Conservation (phyloP, 805 yeast genomes). For the Lachancea sp. region DNA sequence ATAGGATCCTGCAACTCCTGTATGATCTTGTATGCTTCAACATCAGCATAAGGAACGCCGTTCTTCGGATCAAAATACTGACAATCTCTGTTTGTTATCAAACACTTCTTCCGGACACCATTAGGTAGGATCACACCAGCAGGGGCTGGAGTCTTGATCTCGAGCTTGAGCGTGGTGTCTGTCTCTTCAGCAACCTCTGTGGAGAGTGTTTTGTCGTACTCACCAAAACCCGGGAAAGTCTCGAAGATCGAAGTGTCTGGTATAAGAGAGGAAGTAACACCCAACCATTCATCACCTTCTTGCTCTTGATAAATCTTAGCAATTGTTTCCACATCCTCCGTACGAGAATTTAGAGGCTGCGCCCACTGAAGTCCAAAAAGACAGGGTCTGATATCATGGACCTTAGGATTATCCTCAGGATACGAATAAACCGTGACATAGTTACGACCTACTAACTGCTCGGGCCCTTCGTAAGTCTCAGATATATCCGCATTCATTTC, state of each 20-base stretch:
- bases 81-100: slow-evolving; percentile 62
- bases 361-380: slow-evolving; percentile 59
- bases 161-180: slow-evolving; percentile 42
- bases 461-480: slow-evolving; percentile 57
- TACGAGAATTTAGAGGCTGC: slow-evolving; percentile 46
- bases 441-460: slow-evolving; percentile 52
- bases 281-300: slow-evolving; percentile 19
- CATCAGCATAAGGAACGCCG: slow-evolving; percentile 80
- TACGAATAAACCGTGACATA: slow-evolving; percentile 45
- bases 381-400: slow-evolving; percentile 15
- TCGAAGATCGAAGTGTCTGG: slow-evolving; percentile 36
- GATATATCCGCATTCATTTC: not conserved
- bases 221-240: slow-evolving; percentile 54
- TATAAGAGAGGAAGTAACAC: slow-evolving; percentile 39
- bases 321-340: slow-evolving; percentile 49
- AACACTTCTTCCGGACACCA: slow-evolving; percentile 61
- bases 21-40: slow-evolving; percentile 69
- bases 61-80: slow-evolving; percentile 81
- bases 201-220: slow-evolving; percentile 37
- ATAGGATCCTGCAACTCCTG: slow-evolving; percentile 52
- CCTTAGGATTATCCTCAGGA: slow-evolving; percentile 13
- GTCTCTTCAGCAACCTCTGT: slow-evolving; percentile 41
- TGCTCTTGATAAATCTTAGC: slow-evolving; percentile 27
- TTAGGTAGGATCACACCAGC: slow-evolving; percentile 65
- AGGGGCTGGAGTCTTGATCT: slow-evolving; percentile 63